A percentile compares a stretch with the other conserved stretches of the same genome.
phyloP scores from a whole-genome alignment of 805 yeast genomes.

The Ogataea nonfermentans region DNA sequence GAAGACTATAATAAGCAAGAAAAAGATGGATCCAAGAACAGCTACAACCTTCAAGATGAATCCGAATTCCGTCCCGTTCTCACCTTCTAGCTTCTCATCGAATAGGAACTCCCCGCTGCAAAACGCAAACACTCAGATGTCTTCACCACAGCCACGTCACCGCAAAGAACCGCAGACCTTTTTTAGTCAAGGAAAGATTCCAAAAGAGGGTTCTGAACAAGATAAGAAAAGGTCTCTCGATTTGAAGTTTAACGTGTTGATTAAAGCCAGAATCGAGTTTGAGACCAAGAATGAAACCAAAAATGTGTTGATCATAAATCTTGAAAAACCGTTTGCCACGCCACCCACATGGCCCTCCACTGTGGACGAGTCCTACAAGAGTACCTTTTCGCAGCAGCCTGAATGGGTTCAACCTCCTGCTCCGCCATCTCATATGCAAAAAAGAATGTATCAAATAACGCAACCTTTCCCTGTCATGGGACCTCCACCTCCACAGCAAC shows the following conservation, averaged over 20 bases:
- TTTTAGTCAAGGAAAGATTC: slow-evolving; percentile 37
- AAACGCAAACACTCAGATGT: slow-evolving; percentile 2
- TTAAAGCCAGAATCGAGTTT: slow-evolving; percentile 41
- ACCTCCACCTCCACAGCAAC: slow-evolving; percentile 19
- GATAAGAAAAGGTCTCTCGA: slow-evolving; percentile 35
- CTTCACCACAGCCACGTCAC: slow-evolving; percentile 19
- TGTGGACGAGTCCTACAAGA: slow-evolving; percentile 47
- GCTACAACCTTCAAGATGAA: slow-evolving; percentile 68
- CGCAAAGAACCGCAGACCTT: slow-evolving; percentile 32
- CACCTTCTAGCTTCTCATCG: slow-evolving; percentile 40
- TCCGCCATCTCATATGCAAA: slow-evolving; percentile 20
- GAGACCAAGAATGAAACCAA: slow-evolving; percentile 21
- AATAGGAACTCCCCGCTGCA: slow-evolving; percentile 21
- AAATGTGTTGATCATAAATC: slow-evolving; percentile 34
- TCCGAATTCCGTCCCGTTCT: slow-evolving; percentile 65
- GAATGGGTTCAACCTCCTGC: slow-evolving; percentile 29
- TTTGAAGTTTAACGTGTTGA: slow-evolving; percentile 51
- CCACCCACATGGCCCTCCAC: slow-evolving; percentile 77
- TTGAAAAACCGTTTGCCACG: slow-evolving; percentile 67
- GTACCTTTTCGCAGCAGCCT: slow-evolving; percentile 44
- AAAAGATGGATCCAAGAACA: slow-evolving; percentile 50
- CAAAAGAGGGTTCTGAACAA: slow-evolving; percentile 23
- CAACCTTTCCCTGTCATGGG: slow-evolving; percentile 25
- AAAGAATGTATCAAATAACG: slow-evolving; percentile 19
- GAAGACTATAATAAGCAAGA: slow-evolving; percentile 31